Base-by-base conservation (phyloP, 2,329 filamentous ascomycete species). In the Cladobotryum mycophilum region DNA sequence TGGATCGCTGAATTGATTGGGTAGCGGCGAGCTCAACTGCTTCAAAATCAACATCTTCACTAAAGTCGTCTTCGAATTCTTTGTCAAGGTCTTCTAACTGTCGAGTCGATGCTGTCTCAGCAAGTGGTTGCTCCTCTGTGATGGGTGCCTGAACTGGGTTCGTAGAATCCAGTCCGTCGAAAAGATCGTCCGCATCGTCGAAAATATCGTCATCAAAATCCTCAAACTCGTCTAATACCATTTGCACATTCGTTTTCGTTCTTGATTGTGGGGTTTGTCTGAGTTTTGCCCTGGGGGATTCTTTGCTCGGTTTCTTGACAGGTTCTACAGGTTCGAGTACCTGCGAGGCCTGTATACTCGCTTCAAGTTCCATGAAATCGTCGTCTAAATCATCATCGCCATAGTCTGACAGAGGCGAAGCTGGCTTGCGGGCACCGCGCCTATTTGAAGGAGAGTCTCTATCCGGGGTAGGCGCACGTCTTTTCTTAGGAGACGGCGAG, bases 31-130 rank as follows among this genome's bases (percentile, higher is more conserved):
- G 70, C 68, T 90, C 85, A 56, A 83, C 84, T 54, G 85, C 83
- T 60, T 92, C 88, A 61, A 89, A 86, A 67, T 95, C 89, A 67
- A 83, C 76, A 58, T 81, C 89, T 69, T 89, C 88, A 52, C 81
- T 85, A 58, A 79, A 82, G 45, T 64, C 65, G 34, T 68, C 67
- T 18, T 65, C 64, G 58, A 71, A 64, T 22, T 71, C 67, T 49
- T 69, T 63, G 47, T 62, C 58, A 43, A 55, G 50, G 48, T 60
- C 54, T 7, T 43, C 51, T 22, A 45, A 38, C 12, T 47, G 48
- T 11, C 53, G 51, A 30, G 52, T 51, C 47, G 49, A 34, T 8
- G 52, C 42, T 5, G 34, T 50, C 8, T 14, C 25, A 7, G 38
- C 14, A 3, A 41, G 33, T 38, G 20, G 12, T 12, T 42, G 45